phyloP scores from a whole-genome alignment of 108 stramenopile species.

The Epipyxis sp. region DNA sequence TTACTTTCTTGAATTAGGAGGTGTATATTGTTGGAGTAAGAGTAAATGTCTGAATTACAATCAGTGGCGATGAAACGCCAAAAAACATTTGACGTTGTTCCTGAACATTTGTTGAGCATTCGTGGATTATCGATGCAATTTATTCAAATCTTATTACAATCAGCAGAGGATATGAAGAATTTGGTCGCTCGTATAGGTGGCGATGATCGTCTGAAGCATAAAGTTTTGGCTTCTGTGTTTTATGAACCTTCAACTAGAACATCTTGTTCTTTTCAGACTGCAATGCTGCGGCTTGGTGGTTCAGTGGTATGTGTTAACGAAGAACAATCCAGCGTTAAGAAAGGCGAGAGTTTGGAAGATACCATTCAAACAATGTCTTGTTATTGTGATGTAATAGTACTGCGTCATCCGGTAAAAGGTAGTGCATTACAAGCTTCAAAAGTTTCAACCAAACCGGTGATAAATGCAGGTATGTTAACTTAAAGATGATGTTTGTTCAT shows the following conservation, averaged over 20 bases:
- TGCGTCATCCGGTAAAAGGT: slow-evolving; percentile 79
- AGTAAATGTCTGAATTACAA: no score
- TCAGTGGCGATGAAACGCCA: neutral
- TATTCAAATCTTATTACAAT: slow-evolving; percentile 37
- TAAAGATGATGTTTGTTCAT: no score
- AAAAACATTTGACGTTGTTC: slow-evolving; percentile 13
- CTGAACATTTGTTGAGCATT: slow-evolving; percentile 43
- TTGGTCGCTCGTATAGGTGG: slow-evolving; percentile 40
- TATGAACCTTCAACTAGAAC: slow-evolving; percentile 95
- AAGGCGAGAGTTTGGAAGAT: slow-evolving; percentile 89
- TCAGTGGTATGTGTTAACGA: slow-evolving; percentile 71
- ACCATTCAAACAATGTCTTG: slow-evolving; percentile 80
- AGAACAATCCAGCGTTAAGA: slow-evolving; percentile 75
- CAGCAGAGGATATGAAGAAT: slow-evolving; percentile 46
- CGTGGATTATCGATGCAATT: slow-evolving; percentile 41
- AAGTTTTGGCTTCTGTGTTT: slow-evolving; percentile 75
- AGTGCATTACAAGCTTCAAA: slow-evolving; percentile 48
- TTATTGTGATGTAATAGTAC: slow-evolving; percentile 81
- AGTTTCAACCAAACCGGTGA: slow-evolving; percentile 14
- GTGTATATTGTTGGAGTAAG: no score
- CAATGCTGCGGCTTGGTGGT: slow-evolving; percentile 87
- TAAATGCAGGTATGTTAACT: no score
- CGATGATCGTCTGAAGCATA: slow-evolving; percentile 28
- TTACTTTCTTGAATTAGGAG: no score
- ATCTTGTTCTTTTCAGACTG: slow-evolving; percentile 87